Base-by-base conservation (phyloP, 208 protist genomes). In the Leishmania mexicana region DNA sequence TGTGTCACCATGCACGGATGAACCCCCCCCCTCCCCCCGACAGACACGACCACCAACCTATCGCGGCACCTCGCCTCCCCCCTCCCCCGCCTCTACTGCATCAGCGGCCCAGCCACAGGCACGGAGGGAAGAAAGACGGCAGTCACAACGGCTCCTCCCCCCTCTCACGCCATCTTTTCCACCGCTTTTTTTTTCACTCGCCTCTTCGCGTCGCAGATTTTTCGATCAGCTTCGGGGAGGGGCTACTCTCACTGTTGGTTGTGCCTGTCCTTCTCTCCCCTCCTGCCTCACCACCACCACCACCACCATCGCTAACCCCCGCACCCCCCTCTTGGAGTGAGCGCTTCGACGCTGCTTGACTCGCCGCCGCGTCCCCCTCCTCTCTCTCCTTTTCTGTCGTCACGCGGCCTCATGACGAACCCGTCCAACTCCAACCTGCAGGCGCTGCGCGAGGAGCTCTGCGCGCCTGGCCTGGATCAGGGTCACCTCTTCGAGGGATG, bases 401-500 rank as follows among this genome's bases (percentile, higher is more conserved):
- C 15, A 54, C 42, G 28, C 45, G 49, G 13, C 17, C 19, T 24
- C 31, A 89, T 85, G 83, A 73, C 79, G 5, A 80, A 79, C 64
- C 85, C 85, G 0, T 89, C 85, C 24, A 64, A 88, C 13, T 75
- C 85, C 3, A 79, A 86, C 42, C 83, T 96, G 54, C 87, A 93
- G 31, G 85, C 87, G 17, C 81, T 96, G 28, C 92, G 90, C 49
- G 81, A 88, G 74, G 45, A 76, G 57, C 88, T 96, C 42, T 90
- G 81, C 81, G 78, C 80, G 19, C 54, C 80, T 2, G 83, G 73
- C 54, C 60, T 93, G n/a, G 85, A 90, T 76, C 93, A 96, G 76
- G 84, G 64, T 2, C 93, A 96, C 67, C 87, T 96, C 42, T 96
- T 96, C 83, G 51, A 65, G 3, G 89, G 85, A 42, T 96, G 91